Conservation (phyloP, 306 rosid species). For the Cicer chorassanicum region DNA sequence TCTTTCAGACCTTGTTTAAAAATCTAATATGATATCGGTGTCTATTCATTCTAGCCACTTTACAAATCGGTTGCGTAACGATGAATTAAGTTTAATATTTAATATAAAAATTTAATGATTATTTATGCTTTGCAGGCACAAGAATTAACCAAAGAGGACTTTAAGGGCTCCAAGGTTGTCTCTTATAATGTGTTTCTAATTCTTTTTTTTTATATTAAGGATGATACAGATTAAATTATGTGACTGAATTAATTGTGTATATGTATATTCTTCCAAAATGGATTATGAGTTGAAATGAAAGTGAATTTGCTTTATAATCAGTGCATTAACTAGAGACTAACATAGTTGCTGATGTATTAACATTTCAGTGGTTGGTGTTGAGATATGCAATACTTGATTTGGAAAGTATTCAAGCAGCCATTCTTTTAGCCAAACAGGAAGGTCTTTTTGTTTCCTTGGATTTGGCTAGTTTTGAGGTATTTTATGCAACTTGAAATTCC, state of each 20-base stretch:
- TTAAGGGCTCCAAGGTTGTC: conserved; percentile 86
- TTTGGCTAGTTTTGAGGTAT: conserved; percentile 99
- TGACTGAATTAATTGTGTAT: background rate
- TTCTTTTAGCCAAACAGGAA: conserved; percentile 80
- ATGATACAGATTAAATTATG: background rate
- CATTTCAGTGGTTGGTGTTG: conserved; percentile 86
- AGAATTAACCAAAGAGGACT: conserved; percentile 77
- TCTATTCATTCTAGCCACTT: no score
- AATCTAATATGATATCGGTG: no score
- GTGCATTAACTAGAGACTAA: conserved; percentile 40
- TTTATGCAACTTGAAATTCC: conserved; percentile 9
- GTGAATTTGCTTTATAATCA: conserved; percentile 30
- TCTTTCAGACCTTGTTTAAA: no score
- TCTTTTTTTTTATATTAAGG: background rate
- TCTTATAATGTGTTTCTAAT: background rate
- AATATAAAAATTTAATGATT: background rate
- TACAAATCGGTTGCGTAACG: no score
- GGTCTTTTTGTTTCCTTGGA: conserved; percentile 88
- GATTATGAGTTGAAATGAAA: background rate
- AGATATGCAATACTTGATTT: conserved; percentile 75
- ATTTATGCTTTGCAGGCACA: conserved; percentile 57
- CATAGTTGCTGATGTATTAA: conserved; percentile 46
- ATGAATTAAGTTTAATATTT: no score
- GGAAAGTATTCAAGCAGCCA: conserved; percentile 86
- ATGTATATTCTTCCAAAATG: background rate